A percentile compares a stretch with the other conserved stretches of the same genome.
These are phyloP conservation scores for Penicillium sp. DNA, from an alignment of 2,329 filamentous ascomycete genomes.

Conservation along the genomic window DNA sequence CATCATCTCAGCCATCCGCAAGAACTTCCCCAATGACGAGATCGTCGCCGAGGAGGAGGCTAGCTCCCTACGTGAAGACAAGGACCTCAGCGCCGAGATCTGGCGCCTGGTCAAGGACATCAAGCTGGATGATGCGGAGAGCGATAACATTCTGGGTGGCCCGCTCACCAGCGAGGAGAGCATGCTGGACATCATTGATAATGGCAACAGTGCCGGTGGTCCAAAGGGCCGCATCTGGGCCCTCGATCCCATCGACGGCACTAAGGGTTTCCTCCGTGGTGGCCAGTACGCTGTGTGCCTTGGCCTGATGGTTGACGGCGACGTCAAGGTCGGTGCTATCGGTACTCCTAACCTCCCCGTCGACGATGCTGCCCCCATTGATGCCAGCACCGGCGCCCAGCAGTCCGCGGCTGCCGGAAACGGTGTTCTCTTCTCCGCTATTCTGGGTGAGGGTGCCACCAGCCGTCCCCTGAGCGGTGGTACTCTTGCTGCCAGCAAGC, in stretches of 20 bases:
- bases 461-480: constrained; percentile 67
- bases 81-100: constrained; percentile 67
- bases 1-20: constrained; percentile 84
- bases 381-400: constrained; percentile 69
- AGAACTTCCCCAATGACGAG: constrained; percentile 85
- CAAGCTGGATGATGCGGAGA: constrained; percentile 63
- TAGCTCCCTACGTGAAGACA: constrained; percentile 69
- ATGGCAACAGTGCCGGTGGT: constrained; percentile 46
- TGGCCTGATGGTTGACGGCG: constrained; percentile 84
- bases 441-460: constrained; percentile 74
- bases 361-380: constrained; percentile 70
- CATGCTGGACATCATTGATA: constrained; percentile 59
- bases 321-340: constrained; percentile 90
- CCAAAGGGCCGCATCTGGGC: constrained; percentile 73
- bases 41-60: constrained; percentile 97
- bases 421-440: constrained; percentile 84
- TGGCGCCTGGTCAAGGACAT: constrained; percentile 78
- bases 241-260: constrained; percentile 95
- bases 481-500: constrained; percentile 47
- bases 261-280: constrained; percentile 92
- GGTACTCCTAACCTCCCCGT: constrained; percentile 94
- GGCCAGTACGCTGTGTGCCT: constrained; percentile 97
- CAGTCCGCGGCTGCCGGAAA: constrained; percentile 71
- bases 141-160: constrained; percentile 68
- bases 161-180: constrained; percentile 61